Base-by-base conservation (phyloP, 1,139 yeast genomes). In the Taphrina populina region DNA sequence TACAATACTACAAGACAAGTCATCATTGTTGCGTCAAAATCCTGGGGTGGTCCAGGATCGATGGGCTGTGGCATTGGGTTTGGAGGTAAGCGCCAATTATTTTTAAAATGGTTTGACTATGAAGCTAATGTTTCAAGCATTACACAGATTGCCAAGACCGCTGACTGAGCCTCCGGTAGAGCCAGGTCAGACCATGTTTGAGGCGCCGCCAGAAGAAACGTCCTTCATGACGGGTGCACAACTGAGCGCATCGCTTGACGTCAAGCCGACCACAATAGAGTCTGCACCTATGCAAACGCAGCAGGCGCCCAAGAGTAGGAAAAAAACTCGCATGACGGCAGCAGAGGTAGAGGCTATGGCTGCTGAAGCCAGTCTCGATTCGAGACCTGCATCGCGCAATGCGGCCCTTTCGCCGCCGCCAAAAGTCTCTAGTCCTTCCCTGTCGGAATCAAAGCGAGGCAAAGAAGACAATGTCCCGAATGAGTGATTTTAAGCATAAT, bases 61-160 rank as follows among this genome's bases (percentile, higher is more conserved):
- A 73, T 92, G 40, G 98, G 98, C 1, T 90, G 96, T 70, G 95
- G 90, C 63, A 95, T 92, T 8, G 97, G 96, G 0, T 90, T 88
- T 66, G 97, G 97, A 5, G 45, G 45, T 40, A 26, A 15, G 26
- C 8, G 7, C 20, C 20, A 10, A 21, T 11, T 4, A 15, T 6
- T n/a, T 4, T 17, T 17, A n/a, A 11, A n/a, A n/a, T n/a, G n/a
- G n/a, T n/a, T 32, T 5, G 35, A 32, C 0, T 74, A 85, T 57
- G 26, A 17, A 17, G 29, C 32, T 27, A 27, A 40, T 24, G 3
- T 21, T 7, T 40, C 8, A 10, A 29, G 58, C 52, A 7, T 73
- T 92, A 55, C 97, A 92, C 67, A 75, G 95, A 61, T 72, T 92
- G 17, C 96, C 96, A 0, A 84, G 81, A 11, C 56, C 60, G 27